Base-by-base conservation (phyloP, 1,284 basidiomycete genomes). In the Cryptococcus sp. region DNA sequence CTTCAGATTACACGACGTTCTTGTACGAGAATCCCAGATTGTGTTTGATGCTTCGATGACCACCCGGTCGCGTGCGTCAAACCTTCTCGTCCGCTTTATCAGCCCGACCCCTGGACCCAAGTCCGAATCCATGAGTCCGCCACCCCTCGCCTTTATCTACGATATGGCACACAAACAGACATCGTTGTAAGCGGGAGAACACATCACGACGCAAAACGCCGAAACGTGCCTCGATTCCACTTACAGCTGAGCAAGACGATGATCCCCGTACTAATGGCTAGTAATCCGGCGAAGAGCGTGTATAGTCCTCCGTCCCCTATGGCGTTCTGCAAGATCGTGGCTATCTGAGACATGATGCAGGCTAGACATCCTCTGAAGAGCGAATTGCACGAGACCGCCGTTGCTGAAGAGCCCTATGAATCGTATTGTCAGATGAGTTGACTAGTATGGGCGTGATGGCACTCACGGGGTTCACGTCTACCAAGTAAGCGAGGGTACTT, bases 241-340 rank as follows among this genome's bases (percentile, higher is more conserved):
- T 60, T 47, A 62, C 62, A 55, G 39, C 42, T 54, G 27, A 62
- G 50, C 38, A 62, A 44, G 5, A 62, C 38, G 16, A 58, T 53
- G 17, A 46, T 31, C 0, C 25, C 60, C 27, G 53, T 73, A 23
- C 72, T 67, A n/a, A 87, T 53, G 0, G 83, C 62, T 67, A 90
- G 70, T 0, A 90, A 59, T 0, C 83, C 85, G 0, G 85, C 83
- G 82, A 89, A 89, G 2, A 89, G 79, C 0, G 88, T 87, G 70
- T 90, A 91, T 52, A 88, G 78, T 67, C 89, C 89, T 8, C 89
- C 90, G 57, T 87, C 86, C 0, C 86, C 86, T 42, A 86, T 81
- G 0, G 80, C 74, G 53, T 82, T 77, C 77, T 72, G 69, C 31
- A 79, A 74, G 2, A 77, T 75, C 0, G 75, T 57, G 8, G 77